Evolutionary conservation across 2,329 filamentous ascomycete genomes (phyloP).

Genomic region (Xylariaceae sp.): DNA sequence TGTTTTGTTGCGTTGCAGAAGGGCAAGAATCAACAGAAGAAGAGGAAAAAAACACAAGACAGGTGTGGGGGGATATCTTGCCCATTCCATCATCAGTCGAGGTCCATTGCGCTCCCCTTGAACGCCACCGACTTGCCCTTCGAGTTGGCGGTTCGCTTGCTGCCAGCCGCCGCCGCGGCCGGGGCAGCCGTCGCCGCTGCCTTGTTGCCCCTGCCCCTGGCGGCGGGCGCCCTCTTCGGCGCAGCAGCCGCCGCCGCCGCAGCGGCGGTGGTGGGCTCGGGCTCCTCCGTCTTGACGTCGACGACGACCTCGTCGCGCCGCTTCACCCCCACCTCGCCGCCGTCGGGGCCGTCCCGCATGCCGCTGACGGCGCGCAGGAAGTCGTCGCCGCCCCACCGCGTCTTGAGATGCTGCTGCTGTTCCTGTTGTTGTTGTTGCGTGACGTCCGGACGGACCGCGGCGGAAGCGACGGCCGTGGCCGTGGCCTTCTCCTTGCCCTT

Average conservation of each 20-base stretch:
- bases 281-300: constrained; percentile 19
- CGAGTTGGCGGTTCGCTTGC: constrained; percentile 10
- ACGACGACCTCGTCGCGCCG: constrained; percentile 7
- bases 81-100: constrained; percentile 7
- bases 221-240: constrained; percentile 8
- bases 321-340: constrained; percentile 11
- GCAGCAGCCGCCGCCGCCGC: constrained; percentile 4
- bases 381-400: constrained; percentile 23
- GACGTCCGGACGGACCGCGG: too few relatives aligned
- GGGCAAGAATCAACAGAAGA: too few relatives aligned
- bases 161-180: constrained; percentile 7
- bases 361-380: constrained; percentile 25
- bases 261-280: too few relatives aligned
- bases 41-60: too few relatives aligned
- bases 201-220: constrained; percentile 21
- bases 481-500: constrained; percentile 18
- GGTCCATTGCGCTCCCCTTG: constrained; percentile 12
- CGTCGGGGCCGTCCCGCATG: constrained; percentile 18
- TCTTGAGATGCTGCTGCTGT: constrained; percentile 14
- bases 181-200: constrained; percentile 2
- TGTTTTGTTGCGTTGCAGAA: too few relatives aligned
- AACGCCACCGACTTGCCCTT: constrained; percentile 24
- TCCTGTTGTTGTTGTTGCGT: constrained; percentile 9
- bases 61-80: too few relatives aligned
- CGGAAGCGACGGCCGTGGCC: constrained; percentile 5